Conservation (phyloP, 2,329 filamentous ascomycete species). For the Coleophoma crateriformis region DNA sequence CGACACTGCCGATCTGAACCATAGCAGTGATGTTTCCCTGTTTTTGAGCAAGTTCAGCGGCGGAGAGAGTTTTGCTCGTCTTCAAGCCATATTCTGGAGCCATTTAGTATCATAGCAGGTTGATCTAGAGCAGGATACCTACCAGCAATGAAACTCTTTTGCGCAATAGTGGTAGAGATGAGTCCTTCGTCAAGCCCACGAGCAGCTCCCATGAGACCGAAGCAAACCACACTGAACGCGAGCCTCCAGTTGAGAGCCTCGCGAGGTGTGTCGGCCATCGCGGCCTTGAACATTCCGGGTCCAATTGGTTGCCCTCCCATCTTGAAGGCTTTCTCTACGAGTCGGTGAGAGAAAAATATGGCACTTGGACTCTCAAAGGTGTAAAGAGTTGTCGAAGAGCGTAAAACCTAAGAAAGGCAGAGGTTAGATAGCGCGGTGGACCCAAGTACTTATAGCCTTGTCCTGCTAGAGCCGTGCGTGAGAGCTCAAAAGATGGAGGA, state of each 20-base stretch:
- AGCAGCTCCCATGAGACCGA: constrained; percentile 19
- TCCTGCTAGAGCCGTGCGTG: too few relatives aligned
- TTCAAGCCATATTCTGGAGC: constrained; percentile 13
- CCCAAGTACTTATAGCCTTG: too few relatives aligned
- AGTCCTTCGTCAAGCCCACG: constrained; percentile 20
- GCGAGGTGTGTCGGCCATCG: constrained; percentile 22
- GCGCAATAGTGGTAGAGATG: constrained; percentile 23
- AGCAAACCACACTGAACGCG: constrained; percentile 17
- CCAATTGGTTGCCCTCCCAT: constrained; percentile 10
- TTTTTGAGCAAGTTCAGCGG: constrained; percentile 23
- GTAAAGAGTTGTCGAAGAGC: too few relatives aligned
- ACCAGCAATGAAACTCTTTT: constrained; percentile 15
- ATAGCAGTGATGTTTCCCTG: constrained; percentile 32
- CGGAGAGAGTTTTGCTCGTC: constrained; percentile 6
- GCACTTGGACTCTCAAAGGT: too few relatives aligned
- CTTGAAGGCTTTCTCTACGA: too few relatives aligned
- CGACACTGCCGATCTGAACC: constrained; percentile 32
- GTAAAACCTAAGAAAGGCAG: too few relatives aligned
- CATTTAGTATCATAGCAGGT: constrained; percentile 1
- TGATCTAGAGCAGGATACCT: background rate
- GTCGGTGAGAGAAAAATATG: too few relatives aligned
- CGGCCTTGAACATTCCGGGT: constrained; percentile 21
- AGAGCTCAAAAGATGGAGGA: too few relatives aligned
- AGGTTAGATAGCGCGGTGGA: too few relatives aligned
- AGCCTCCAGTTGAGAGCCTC: constrained; percentile 28